phyloP scores from a whole-genome alignment of 257 asterid genomes.

The Thymus mandschuricus region DNA sequence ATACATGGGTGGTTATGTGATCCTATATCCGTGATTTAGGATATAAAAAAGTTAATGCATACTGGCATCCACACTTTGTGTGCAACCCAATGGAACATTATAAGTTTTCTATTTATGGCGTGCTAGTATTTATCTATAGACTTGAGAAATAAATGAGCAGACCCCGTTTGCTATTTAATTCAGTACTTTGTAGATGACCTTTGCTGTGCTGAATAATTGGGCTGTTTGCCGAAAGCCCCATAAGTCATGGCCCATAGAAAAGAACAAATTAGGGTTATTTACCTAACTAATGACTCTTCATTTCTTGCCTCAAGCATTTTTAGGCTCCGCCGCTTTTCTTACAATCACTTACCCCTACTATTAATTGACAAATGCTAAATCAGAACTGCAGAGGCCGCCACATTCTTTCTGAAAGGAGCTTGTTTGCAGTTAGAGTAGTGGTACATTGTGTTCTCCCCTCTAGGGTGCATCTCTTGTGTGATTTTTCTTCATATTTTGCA shows the following conservation, averaged over 20 bases:
- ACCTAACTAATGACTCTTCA: conserved; percentile 4
- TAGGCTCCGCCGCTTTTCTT: conserved; percentile 25
- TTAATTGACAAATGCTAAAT: conserved; percentile 20
- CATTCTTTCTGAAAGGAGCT: neutral
- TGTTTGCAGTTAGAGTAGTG: conserved; percentile 18
- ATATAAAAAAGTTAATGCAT: neutral
- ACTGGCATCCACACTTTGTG: neutral
- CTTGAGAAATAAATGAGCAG: neutral
- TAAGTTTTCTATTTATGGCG: neutral
- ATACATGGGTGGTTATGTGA: neutral
- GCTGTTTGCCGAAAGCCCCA: conserved; percentile 31
- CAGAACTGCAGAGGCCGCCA: conserved; percentile 6
- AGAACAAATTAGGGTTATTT: conserved; percentile 26
- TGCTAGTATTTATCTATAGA: neutral
- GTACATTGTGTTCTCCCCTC: neutral
- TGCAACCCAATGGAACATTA: conserved; percentile 11
- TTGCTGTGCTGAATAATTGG: conserved; percentile 24
- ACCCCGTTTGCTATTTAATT: neutral
- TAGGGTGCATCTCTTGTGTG: conserved; percentile 22
- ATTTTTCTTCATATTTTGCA: neutral
- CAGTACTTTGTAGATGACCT: conserved; percentile 6
- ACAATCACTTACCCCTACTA: conserved; percentile 13
- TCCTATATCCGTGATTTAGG: conserved; percentile 17
- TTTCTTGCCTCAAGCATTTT: conserved; percentile 22
- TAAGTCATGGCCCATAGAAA: conserved; percentile 32